phyloP scores from a whole-genome alignment of 2,329 filamentous ascomycete species.

The Aspergillus sp. region DNA sequence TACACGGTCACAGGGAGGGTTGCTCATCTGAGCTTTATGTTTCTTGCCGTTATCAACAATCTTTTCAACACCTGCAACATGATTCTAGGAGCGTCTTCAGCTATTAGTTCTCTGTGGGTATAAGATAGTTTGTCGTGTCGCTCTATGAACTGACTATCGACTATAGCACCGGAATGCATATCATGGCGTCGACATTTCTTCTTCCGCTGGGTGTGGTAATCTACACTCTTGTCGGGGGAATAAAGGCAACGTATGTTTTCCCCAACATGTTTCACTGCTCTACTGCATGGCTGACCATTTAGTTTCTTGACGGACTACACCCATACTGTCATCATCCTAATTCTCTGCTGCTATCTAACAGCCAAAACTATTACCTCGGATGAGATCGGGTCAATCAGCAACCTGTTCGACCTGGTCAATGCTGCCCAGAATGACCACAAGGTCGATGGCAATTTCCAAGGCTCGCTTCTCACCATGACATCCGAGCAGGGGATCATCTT shows the following conservation, averaged over 20 bases:
- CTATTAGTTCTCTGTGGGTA: slow-evolving; percentile 34
- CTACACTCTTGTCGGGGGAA: slow-evolving; percentile 42
- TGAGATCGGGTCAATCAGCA: slow-evolving; percentile 49
- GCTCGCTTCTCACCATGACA: slow-evolving; percentile 58
- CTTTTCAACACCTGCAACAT: slow-evolving; percentile 56
- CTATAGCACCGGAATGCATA: slow-evolving; percentile 44
- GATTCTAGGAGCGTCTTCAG: slow-evolving; percentile 46
- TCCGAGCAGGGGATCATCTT: slow-evolving; percentile 54
- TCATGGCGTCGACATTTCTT: slow-evolving; percentile 52
- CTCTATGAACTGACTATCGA: neutral
- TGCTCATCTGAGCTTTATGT: slow-evolving; percentile 54
- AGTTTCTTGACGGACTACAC: slow-evolving; percentile 52
- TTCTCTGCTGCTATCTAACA: slow-evolving; percentile 52
- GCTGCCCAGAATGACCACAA: slow-evolving; percentile 47
- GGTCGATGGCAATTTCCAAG: slow-evolving; percentile 52
- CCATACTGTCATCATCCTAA: slow-evolving; percentile 56
- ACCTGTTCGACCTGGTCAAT: slow-evolving; percentile 53
- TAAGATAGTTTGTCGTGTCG: too few relatives aligned
- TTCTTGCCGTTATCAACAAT: slow-evolving; percentile 55
- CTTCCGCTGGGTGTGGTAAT: slow-evolving; percentile 39
- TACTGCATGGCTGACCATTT: too few relatives aligned
- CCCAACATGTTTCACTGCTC: too few relatives aligned
- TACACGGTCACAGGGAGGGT: neutral
- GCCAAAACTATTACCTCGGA: slow-evolving; percentile 47
- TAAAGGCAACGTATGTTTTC: slow-evolving; percentile 35